Percentiles rank a stretch among this genome's conserved stretches.
These are phyloP conservation scores for Fusarium marasasianum DNA, from an alignment of 2,329 filamentous ascomycete genomes.

Conservation along the genomic window DNA sequence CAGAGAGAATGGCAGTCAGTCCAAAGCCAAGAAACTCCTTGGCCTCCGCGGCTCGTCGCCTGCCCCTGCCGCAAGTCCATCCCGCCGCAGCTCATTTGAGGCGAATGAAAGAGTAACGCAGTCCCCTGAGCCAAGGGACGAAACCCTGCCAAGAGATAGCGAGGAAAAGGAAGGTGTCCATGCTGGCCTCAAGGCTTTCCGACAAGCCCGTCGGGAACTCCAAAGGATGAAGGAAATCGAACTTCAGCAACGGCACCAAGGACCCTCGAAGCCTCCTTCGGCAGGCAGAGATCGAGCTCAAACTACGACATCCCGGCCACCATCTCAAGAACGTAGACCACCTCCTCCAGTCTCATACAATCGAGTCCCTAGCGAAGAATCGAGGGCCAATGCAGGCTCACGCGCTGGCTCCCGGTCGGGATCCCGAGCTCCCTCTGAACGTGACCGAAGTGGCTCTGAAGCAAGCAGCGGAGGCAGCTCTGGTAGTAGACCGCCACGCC, in stretches of 20 bases:
- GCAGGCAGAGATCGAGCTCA: conserved; percentile 33
- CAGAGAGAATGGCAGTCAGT: conserved; percentile 50
- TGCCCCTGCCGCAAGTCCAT: conserved; percentile 53
- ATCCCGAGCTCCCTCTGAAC: conserved; percentile 52
- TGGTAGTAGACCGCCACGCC: conserved; percentile 52
- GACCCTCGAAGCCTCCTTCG: conserved; percentile 9
- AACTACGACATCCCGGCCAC: conserved; percentile 44
- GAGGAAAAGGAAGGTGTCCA: conserved; percentile 54
- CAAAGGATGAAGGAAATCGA: conserved; percentile 66
- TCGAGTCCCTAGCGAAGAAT: conserved; percentile 56
- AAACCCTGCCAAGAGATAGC: conserved; percentile 38
- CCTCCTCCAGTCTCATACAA: conserved; percentile 57
- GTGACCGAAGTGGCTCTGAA: conserved; percentile 66
- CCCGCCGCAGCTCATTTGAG: conserved; percentile 47
- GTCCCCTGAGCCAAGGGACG: conserved; percentile 28
- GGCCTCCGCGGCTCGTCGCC: conserved; percentile 61
- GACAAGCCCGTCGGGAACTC: conserved; percentile 66
- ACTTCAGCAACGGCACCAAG: conserved; percentile 54
- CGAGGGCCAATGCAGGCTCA: conserved; percentile 41
- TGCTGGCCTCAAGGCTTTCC: conserved; percentile 64
- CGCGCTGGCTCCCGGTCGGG: conserved; percentile 34
- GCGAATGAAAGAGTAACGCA: conserved; percentile 20
- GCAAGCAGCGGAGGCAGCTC: conserved; percentile 57
- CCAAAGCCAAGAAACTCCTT: conserved; percentile 70
- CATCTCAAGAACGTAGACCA: conserved; percentile 55